Evolutionary conservation across 176 grass and related monocot species (phyloP), one percentile per base, ranked within the genome.

Genomic region (Tillandsia leiboldiana): DNA sequence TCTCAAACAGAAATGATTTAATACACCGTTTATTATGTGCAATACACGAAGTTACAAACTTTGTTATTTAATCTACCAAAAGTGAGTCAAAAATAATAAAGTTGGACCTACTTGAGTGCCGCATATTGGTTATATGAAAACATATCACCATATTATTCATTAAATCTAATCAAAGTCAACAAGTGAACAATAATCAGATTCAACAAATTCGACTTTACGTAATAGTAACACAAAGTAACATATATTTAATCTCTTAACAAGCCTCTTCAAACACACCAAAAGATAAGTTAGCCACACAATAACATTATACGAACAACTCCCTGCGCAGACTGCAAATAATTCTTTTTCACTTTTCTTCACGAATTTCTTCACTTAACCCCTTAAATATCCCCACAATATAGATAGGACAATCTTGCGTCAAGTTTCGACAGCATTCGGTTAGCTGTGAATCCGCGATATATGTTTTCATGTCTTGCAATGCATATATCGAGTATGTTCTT

Each of bases 401-500:
- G 84, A 27, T 77, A 70, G 27, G 84, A 69, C 65, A 74, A 64
- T 75, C 72, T 79, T 15, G 80, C 66, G n/a, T 91, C 81, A 2
- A 87, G 78, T 70, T 77, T 84, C 11, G 84, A 91, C 78, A 79
- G 67, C 48, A 87, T 23, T 33, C 70, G 77, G 15, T 67, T 63
- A 73, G 77, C 67, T 9, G 59, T 66, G 53, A 87, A 79, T 54
- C 81, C 84, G 50, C 14, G 11, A 29, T 73, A 76, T 9, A 69
- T 70, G 17, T 77, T 82, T 54, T 74, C 71, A 51, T 75, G 70
- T 15, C 56, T 66, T 7, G 79, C 70, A 50, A 77, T 51, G 65
- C 84, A 91, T 51, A 80, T 87, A 26, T 85, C 75, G 48, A 75
- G 54, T 56, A 89, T 82, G 72, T 50, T 75, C 75, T 61, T 83